Percentiles rank a stretch among this genome's conserved stretches.
Evolutionary conservation across 805 yeast species (phyloP).

Genomic region (Scheffersomyces amazonensis): DNA sequence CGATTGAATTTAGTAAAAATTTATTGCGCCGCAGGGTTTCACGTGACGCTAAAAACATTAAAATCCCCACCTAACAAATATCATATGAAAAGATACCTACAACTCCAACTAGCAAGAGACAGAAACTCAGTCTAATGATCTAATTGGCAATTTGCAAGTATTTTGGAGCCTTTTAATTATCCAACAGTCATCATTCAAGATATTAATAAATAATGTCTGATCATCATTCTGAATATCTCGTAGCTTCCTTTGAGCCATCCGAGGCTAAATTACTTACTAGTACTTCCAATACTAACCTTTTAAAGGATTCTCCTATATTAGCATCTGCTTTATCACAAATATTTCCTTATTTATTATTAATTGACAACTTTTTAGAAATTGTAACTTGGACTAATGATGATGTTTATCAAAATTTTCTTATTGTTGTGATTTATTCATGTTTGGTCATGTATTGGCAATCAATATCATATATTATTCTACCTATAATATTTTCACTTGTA

Average conservation of each 20-base stretch:
- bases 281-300: constrained; percentile 26
- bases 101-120: too few relatives aligned
- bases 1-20: too few relatives aligned
- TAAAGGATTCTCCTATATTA: constrained; percentile 45
- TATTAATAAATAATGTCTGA: neutral
- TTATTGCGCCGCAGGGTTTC: too few relatives aligned
- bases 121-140: too few relatives aligned
- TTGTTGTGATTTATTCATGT: constrained; percentile 36
- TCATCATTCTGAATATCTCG: neutral
- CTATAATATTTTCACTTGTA: constrained; percentile 31
- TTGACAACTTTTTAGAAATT: constrained; percentile 43
- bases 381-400: constrained; percentile 57
- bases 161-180: too few relatives aligned
- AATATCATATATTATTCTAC: constrained; percentile 34
- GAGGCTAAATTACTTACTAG: constrained; percentile 30
- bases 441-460: constrained; percentile 43
- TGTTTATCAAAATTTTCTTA: constrained; percentile 43
- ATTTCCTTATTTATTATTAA: constrained; percentile 45
- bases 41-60: too few relatives aligned
- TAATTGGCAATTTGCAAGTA: too few relatives aligned
- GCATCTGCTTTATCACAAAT: constrained; percentile 45
- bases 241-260: constrained; percentile 33
- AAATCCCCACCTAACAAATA: too few relatives aligned
- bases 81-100: too few relatives aligned
- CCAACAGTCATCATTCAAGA: too few relatives aligned